These are phyloP conservation scores for Lepiota venenata DNA, from an alignment of 768 basidiomycete genomes.

Conservation along the genomic window DNA sequence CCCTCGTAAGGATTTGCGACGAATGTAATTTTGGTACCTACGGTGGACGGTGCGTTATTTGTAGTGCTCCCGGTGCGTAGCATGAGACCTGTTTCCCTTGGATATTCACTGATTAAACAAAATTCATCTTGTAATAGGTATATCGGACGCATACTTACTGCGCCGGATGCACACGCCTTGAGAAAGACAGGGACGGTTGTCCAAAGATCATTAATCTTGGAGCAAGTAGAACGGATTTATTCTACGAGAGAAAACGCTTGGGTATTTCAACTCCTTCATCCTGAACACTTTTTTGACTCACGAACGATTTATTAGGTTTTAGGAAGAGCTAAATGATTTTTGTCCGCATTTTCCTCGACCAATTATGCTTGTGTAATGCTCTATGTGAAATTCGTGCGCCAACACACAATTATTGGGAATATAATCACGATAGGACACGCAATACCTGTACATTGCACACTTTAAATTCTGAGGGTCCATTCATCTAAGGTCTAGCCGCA, in stretches of 20 bases:
- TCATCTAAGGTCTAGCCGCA: too few relatives aligned
- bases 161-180: slow-evolving; percentile 93
- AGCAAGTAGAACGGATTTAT: slow-evolving; percentile 87
- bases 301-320: too few relatives aligned
- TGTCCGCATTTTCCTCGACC: too few relatives aligned
- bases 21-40: slow-evolving; percentile 99
- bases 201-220: slow-evolving; percentile 97
- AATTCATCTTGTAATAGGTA: slow-evolving; percentile 48
- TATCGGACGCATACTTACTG: slow-evolving; percentile 99
- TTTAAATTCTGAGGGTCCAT: too few relatives aligned
- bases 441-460: too few relatives aligned
- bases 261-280: slow-evolving; percentile 35
- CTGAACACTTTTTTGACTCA: too few relatives aligned
- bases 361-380: too few relatives aligned
- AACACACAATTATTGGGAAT: too few relatives aligned
- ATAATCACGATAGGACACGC: too few relatives aligned
- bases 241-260: slow-evolving; percentile 86
- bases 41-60: slow-evolving; percentile 97
- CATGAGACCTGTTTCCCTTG: background rate
- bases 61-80: slow-evolving; percentile 80
- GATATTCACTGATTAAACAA: too few relatives aligned
- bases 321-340: too few relatives aligned
- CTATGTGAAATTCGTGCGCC: too few relatives aligned
- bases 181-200: slow-evolving; percentile 98
- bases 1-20: slow-evolving; percentile 96